Conservation (phyloP, 768 basidiomycete genomes). For the Trametes gibbosa region DNA sequence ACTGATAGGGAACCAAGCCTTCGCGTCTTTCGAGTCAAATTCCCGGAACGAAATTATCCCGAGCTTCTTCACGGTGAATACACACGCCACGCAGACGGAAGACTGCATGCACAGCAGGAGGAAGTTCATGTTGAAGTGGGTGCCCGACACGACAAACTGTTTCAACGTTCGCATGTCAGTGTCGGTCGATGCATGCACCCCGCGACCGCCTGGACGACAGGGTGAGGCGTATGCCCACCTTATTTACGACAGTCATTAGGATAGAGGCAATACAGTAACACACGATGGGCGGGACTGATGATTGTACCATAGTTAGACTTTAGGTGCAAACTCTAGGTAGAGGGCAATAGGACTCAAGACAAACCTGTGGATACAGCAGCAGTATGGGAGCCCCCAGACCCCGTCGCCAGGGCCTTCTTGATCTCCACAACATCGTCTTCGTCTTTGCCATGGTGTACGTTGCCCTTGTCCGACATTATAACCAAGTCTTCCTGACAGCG, state of each 20-base stretch:
- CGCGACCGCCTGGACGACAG: no score
- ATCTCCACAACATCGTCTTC: conserved; percentile 51
- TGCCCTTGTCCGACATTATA: neutral
- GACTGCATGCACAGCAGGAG: conserved; percentile 90
- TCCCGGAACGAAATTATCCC: conserved; percentile 83
- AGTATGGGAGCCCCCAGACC: conserved; percentile 14
- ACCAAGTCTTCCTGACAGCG: neutral
- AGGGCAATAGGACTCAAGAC: neutral
- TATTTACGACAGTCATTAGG: conserved; percentile 96
- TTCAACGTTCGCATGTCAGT: neutral
- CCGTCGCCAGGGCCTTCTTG: conserved; percentile 49
- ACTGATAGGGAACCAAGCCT: conserved; percentile 93
- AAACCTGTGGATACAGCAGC: conserved; percentile 18
- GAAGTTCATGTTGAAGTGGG: conserved; percentile 95
- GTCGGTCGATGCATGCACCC: neutral
- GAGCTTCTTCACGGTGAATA: conserved; percentile 65
- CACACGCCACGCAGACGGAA: conserved; percentile 79
- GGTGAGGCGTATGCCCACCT: conserved; percentile 47
- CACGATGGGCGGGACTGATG: conserved; percentile 73
- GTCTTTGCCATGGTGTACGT: conserved; percentile 9
- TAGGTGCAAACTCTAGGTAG: neutral
- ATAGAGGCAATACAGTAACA: conserved; percentile 93
- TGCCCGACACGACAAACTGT: conserved; percentile 93
- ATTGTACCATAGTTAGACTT: neutral
- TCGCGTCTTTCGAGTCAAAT: conserved; percentile 82